Percentiles rank a stretch among this genome's conserved stretches.
Evolutionary conservation across 1,139 yeast species (phyloP).

Genomic region (Scheffersomyces illinoinensis): DNA sequence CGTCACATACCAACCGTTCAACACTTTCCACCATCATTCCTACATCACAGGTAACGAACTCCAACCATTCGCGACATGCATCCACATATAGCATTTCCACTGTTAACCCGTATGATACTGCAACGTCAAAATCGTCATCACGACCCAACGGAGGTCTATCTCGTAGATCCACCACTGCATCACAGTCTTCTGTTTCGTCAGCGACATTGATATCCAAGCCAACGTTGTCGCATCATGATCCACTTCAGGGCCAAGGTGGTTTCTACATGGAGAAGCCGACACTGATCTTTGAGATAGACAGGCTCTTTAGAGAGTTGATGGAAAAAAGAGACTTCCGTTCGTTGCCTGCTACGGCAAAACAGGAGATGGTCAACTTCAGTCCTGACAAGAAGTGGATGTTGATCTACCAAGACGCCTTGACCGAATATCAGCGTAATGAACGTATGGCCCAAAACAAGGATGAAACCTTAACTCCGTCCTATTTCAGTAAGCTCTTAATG

Average conservation of each 20-base stretch:
- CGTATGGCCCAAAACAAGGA: slow-evolving; percentile 23
- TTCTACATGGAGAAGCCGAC: slow-evolving; percentile 53
- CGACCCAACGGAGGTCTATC: slow-evolving; percentile 1
- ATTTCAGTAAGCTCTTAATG: slow-evolving; percentile 73
- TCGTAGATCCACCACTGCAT: slow-evolving; percentile 3
- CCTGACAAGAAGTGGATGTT: slow-evolving; percentile 89
- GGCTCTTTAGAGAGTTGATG: slow-evolving; percentile 69
- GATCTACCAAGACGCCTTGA: slow-evolving; percentile 80
- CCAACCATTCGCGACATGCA: slow-evolving; percentile 41
- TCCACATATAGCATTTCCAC: slow-evolving; percentile 37
- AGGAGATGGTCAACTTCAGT: slow-evolving; percentile 75
- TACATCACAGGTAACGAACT: slow-evolving; percentile 29
- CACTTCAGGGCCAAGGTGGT: slow-evolving; percentile 20
- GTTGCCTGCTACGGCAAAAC: slow-evolving; percentile 74
- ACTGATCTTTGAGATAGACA: slow-evolving; percentile 61
- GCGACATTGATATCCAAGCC: slow-evolving; percentile 34
- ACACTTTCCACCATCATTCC: slow-evolving; percentile 27
- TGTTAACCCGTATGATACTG: slow-evolving; percentile 31
- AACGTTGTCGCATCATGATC: slow-evolving; percentile 21
- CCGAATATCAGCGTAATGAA: slow-evolving; percentile 67
- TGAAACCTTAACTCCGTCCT: slow-evolving; percentile 62
- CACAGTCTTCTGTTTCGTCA: background rate
- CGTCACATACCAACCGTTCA: slow-evolving; percentile 15
- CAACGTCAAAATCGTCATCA: slow-evolving; percentile 12
- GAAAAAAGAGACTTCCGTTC: slow-evolving; percentile 81